Evolutionary conservation across 2,329 filamentous ascomycete species (phyloP), one percentile per base, ranked within the genome.

Genomic region (Pseudopithomyces chartarum): DNA sequence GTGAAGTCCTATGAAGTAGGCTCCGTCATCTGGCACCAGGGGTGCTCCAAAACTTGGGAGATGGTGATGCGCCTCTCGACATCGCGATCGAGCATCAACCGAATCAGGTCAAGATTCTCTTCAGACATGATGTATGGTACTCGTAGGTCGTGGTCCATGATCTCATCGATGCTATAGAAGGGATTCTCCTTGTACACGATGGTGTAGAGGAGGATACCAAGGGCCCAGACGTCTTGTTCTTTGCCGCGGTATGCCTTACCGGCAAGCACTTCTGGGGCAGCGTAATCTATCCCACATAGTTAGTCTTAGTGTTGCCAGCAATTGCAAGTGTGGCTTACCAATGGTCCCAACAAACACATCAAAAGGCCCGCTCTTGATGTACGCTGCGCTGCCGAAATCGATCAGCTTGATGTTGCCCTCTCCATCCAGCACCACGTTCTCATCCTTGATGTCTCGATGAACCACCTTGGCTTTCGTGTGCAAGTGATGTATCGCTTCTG

Each of bases 141-240:
- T 46, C 95, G 87, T 57, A 99, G 81, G 67, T 97, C 94, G 70
- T 94, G 93, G 74, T 99, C 95, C 86, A 98, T 96, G 71, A 99
- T 99, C 81, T 99, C 95, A 76, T 99, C 95, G 69, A 98, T 95
- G 77, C 90, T 96, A 83, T 98, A 98, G 77, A 97, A 99, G 0
- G 95, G 94, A 72, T 99, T 99, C 79, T 99, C 95, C 79, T 98
- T 99, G 84, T 99, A 99, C 70, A 98, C 90, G 71, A 99, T 97
- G 26, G 95, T 99, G 81, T 99, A 99, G 13, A 99, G 86, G 23
- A 99, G 84, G 69, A 99, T 98, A 22, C 95, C 95, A 15, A 99
- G 84, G 0, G 95, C 95, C 95, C 95, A 99, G 29, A 99, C 92
- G 71, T 99, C 95, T 80, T 99, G 95, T 75, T 97, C 94, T 77